Percentiles rank a stretch among this genome's conserved stretches.
phyloP scores from a whole-genome alignment of 306 rosid species.

The Inga laurina region DNA sequence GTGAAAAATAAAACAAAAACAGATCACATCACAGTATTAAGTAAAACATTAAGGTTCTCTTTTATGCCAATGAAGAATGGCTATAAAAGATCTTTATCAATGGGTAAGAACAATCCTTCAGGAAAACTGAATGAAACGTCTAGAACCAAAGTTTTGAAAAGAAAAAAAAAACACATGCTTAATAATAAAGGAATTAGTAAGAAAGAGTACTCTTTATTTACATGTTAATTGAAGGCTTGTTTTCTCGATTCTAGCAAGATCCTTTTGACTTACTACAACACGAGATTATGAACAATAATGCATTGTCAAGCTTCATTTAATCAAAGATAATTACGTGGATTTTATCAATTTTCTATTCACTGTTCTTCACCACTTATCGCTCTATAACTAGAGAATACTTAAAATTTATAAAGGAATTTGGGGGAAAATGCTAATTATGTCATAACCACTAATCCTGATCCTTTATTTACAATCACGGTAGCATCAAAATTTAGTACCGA shows the following conservation, averaged over 20 bases:
- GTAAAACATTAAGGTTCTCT: conserved; percentile 21
- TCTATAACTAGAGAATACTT: neutral
- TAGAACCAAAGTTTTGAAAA: neutral
- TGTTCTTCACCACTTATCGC: neutral
- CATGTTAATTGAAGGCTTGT: neutral
- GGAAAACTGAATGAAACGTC: neutral
- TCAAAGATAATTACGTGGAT: neutral
- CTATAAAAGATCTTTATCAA: conserved; percentile 2
- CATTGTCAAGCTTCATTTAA: neutral
- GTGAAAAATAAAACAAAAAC: conserved; percentile 10
- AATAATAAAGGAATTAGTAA: neutral
- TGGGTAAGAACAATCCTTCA: neutral
- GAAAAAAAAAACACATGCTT: neutral
- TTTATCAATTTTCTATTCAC: neutral
- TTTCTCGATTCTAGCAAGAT: neutral
- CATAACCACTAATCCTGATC: neutral
- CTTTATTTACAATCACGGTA: neutral
- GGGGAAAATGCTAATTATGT: neutral
- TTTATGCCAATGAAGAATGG: conserved; percentile 16
- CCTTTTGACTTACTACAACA: neutral
- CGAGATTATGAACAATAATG: conserved; percentile 1
- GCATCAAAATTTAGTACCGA: neutral
- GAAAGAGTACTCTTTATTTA: neutral
- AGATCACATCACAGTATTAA: conserved; percentile 9
- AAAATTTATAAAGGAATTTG: neutral